Evolutionary conservation across 2,329 filamentous ascomycete species (phyloP), one percentile per base, ranked within the genome.

Genomic region (Aspergillus thermomutatus): DNA sequence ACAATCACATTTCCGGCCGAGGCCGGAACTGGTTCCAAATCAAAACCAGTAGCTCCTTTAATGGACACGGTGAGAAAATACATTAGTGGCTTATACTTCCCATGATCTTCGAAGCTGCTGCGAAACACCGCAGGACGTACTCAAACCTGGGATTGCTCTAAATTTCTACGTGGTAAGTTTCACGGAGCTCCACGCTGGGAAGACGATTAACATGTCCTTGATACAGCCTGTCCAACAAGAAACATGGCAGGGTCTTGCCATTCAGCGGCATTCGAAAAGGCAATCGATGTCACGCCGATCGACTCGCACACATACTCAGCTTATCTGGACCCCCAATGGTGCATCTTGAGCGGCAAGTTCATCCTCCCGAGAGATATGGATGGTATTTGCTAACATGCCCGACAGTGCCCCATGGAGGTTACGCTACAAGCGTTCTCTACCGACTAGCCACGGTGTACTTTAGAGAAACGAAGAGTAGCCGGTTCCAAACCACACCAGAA

Each of bases 401-500:
- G 7, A 45, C 49, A 85, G 87, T 89, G 23, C 85, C 86, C 10
- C 85, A 89, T 69, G 87, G 87, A 53, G 87, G 87, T 54, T 87
- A 85, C 64, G 81, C 88, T 6, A 86, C 85, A 3, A 79, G 83
- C 1, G 77, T 80, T 51, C 80, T 89, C 59, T 76, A 86, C 50
- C 77, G 79, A 55, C 83, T 84, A n/a, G 83, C 83, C 28, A 72
- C 72, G 25, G 76, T 72, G 1, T 85, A 87, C 69, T 85, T 86
- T 73, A 67, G 77, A 11, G 80, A 82, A 1, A 79, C 86, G 21
- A 69, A 75, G 53, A 75, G 78, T 41, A 82, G 83, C 56, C 80
- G 83, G 31, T 54, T 61, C 51, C 60, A 57, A 45, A 62, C 62
- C 51, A 56, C 60, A 21, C 83, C 84, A 2, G 79, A 87, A 61